phyloP scores from a whole-genome alignment of 2,329 filamentous ascomycete genomes.

The Colletotrichum somersetense region DNA sequence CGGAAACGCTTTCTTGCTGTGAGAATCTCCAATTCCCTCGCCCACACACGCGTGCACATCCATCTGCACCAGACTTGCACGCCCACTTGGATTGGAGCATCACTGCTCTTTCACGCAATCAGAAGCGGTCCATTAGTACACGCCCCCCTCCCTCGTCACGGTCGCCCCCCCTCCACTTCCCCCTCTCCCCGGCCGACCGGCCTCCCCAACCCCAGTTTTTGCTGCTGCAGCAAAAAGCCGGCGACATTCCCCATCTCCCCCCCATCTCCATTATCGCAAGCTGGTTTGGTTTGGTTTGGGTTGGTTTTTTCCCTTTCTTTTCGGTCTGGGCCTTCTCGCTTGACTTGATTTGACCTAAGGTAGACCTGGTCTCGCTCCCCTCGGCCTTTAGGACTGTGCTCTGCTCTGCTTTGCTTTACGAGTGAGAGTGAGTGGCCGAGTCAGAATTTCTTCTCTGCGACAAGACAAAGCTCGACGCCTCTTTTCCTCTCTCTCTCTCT shows the following conservation, averaged over 20 bases:
- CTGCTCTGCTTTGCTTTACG: neutral
- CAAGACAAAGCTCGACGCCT: slow-evolving; percentile 33
- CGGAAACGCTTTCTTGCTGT: slow-evolving; percentile 30
- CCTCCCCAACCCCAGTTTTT: slow-evolving; percentile 39
- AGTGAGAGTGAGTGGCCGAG: slow-evolving; percentile 20
- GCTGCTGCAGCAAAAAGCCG: slow-evolving; percentile 28
- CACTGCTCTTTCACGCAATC: slow-evolving; percentile 23
- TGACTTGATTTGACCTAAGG: neutral
- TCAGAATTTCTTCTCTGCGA: slow-evolving; percentile 31
- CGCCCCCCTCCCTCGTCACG: slow-evolving; percentile 15
- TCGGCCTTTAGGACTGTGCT: slow-evolving; percentile 8
- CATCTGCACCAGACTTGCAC: slow-evolving; percentile 5
- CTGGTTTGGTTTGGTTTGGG: slow-evolving; percentile 30
- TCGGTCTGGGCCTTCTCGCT: slow-evolving; percentile 11
- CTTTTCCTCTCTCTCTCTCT: slow-evolving; percentile 11
- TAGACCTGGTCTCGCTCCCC: slow-evolving; percentile 20
- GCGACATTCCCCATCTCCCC: slow-evolving; percentile 34
- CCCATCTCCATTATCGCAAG: slow-evolving; percentile 36
- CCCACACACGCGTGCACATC: slow-evolving; percentile 8
- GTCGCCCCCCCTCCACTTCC: neutral
- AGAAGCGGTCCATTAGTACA: slow-evolving; percentile 28
- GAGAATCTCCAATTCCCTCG: slow-evolving; percentile 3
- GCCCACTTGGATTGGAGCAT: slow-evolving; percentile 16
- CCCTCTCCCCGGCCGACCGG: slow-evolving; percentile 31
- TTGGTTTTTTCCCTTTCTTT: neutral